phyloP scores from a whole-genome alignment of 2,329 filamentous ascomycete genomes.

The Aureobasidium sp. region DNA sequence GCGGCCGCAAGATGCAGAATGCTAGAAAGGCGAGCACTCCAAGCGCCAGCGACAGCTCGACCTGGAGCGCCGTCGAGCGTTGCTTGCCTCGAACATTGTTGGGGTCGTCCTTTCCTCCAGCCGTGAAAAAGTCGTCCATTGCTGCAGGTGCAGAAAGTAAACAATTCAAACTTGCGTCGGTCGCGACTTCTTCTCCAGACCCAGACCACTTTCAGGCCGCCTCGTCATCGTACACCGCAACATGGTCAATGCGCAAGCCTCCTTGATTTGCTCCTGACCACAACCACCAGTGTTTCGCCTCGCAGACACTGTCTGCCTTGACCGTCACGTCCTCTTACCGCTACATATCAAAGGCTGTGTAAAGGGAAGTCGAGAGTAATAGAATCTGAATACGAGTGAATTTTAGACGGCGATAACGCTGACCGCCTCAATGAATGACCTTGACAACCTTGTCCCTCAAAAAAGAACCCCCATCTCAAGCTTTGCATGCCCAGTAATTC shows the following conservation, averaged over 20 bases:
- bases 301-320: not conserved
- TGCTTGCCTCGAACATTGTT: not conserved
- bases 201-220: slow-evolving; percentile 3
- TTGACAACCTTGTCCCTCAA: no score
- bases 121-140: slow-evolving; percentile 19
- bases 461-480: not conserved
- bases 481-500: no score
- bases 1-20: slow-evolving; percentile 78
- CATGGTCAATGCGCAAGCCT: not conserved
- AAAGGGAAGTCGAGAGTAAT: no score
- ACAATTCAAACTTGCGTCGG: not conserved
- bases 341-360: no score
- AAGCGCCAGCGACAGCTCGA: slow-evolving; percentile 62
- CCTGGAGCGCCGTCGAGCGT: slow-evolving; percentile 46
- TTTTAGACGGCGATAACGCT: no score
- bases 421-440: no score
- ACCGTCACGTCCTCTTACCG: not conserved
- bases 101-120: slow-evolving; percentile 17
- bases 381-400: no score
- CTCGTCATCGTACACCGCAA: slow-evolving; percentile 7
- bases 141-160: slow-evolving; percentile 1
- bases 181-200: not conserved
- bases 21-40: slow-evolving; percentile 63
- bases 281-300: not conserved
- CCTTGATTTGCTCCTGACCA: not conserved